Conservation (phyloP, 2,329 filamentous ascomycete species). For the Exophiala sp. region DNA sequence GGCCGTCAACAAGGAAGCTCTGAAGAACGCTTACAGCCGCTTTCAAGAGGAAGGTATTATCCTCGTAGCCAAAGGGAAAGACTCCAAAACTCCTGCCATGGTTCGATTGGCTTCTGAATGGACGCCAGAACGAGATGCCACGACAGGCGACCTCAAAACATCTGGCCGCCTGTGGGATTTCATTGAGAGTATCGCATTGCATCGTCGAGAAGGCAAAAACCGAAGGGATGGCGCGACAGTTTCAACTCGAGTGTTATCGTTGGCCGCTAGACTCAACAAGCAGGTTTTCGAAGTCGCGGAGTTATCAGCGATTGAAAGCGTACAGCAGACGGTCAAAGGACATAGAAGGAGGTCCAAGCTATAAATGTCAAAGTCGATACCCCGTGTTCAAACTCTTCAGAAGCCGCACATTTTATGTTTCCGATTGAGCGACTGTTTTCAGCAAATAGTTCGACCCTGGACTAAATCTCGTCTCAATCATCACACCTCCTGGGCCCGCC, state of each 20-base stretch:
- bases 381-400: too few relatives aligned
- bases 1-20: conserved; percentile 94
- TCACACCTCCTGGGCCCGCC: too few relatives aligned
- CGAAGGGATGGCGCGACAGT: conserved; percentile 89
- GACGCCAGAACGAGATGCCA: conserved; percentile 64
- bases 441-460: too few relatives aligned
- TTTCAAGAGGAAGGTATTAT: conserved; percentile 92
- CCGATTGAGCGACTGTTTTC: too few relatives aligned
- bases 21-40: conserved; percentile 85
- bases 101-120: conserved; percentile 71
- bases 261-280: conserved; percentile 71
- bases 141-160: conserved; percentile 60
- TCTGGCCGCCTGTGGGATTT: conserved; percentile 86
- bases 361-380: not conserved
- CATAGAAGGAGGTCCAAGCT: conserved; percentile 13
- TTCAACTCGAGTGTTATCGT: conserved; percentile 70
- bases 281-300: conserved; percentile 60
- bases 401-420: too few relatives aligned
- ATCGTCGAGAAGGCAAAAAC: conserved; percentile 89
- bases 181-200: conserved; percentile 79
- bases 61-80: conserved; percentile 65
- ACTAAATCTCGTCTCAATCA: too few relatives aligned
- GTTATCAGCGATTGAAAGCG: not conserved
- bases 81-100: conserved; percentile 37
- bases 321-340: conserved; percentile 6